phyloP scores from a whole-genome alignment of 2,329 filamentous ascomycete species.

The Colletotrichum orchidophilum region DNA sequence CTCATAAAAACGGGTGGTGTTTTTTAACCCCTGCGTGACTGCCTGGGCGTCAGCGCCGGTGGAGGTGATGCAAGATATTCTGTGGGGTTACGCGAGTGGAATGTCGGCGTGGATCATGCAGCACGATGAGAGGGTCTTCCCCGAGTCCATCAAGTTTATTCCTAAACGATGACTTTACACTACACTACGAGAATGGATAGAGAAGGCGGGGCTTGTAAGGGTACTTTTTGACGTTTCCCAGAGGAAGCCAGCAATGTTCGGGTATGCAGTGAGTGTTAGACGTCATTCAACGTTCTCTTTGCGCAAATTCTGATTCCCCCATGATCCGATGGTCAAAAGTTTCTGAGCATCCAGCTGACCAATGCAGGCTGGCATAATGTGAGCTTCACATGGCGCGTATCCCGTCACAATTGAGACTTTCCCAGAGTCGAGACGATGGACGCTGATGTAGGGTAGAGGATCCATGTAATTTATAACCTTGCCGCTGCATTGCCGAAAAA shows the following conservation, averaged over 20 bases:
- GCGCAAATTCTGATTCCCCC: background rate
- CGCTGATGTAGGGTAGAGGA: constrained; percentile 41
- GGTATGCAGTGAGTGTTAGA: constrained; percentile 37
- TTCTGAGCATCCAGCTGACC: background rate
- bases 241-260: constrained; percentile 34
- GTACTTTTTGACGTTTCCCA: constrained; percentile 32
- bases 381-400: constrained; percentile 41
- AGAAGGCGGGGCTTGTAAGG: constrained; percentile 15
- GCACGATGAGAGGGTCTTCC: constrained; percentile 29
- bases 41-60: background rate
- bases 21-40: no score
- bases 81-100: constrained; percentile 34
- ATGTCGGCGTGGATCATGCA: constrained; percentile 27
- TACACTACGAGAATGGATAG: constrained; percentile 14
- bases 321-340: background rate
- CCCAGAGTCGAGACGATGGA: constrained; percentile 41
- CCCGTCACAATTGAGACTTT: constrained; percentile 38
- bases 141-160: constrained; percentile 24
- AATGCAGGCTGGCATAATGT: constrained; percentile 40
- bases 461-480: constrained; percentile 39
- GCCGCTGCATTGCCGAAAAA: constrained; percentile 34
- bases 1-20: no score
- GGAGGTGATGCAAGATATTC: constrained; percentile 41
- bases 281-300: constrained; percentile 32
- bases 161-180: constrained; percentile 38